These are phyloP conservation scores for Eucalyptus sp. DNA, from an alignment of 345 rosid species.

Conservation along the genomic window DNA sequence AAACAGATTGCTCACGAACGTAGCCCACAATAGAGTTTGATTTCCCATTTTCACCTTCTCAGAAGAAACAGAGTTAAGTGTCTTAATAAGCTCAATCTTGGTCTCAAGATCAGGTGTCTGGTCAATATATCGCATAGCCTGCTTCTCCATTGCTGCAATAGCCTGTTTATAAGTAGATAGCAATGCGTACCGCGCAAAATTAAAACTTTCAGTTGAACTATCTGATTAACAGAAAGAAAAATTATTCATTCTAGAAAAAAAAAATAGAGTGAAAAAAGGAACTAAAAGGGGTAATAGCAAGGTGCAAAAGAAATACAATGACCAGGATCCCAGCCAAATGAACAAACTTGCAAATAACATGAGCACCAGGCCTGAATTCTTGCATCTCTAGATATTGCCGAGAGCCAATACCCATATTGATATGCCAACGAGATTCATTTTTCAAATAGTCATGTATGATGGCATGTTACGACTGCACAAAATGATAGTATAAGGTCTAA, in stretches of 20 bases:
- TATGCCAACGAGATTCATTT: background rate
- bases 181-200: too few relatives aligned
- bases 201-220: background rate
- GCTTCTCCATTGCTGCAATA: constrained; percentile 90
- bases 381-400: background rate
- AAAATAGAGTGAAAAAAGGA: background rate
- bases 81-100: constrained; percentile 75
- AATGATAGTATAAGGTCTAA: background rate
- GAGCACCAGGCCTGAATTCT: background rate
- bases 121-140: constrained; percentile 85
- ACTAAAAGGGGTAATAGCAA: background rate
- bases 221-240: too few relatives aligned
- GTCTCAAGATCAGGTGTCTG: constrained; percentile 82
- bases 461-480: background rate
- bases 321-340: background rate
- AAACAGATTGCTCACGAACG: background rate
- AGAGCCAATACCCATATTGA: background rate
- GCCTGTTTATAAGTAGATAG: constrained; percentile 27
- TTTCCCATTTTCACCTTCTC: constrained; percentile 41
- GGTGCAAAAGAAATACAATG: background rate
- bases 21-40: background rate
- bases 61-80: constrained; percentile 64
- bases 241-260: too few relatives aligned
- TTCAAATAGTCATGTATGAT: background rate
- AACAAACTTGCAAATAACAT: background rate